Evolutionary conservation across 345 rosid genomes (phyloP), one percentile per base, ranked within the genome.

Genomic region (Trapa incisa): DNA sequence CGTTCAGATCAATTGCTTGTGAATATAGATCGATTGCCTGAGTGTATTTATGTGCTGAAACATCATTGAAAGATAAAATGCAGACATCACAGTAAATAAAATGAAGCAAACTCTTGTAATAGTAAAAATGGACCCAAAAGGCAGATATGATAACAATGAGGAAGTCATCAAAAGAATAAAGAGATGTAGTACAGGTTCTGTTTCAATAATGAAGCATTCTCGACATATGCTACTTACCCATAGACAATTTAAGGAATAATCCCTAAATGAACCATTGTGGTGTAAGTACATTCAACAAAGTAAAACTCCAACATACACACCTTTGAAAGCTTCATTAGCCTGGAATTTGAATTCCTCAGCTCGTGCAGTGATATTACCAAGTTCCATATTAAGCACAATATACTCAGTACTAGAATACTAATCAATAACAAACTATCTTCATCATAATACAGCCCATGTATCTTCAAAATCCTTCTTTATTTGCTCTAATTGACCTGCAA

Each of bases 21-120:
- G 92, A 70, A 70, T 94, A 94, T 12, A 94, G 79, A 68, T 87
- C 97, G 70, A 94, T 87, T 47, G 99, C 99, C 67, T 81, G 84
- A 14, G 80, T 73, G 77, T 74, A 94, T 71, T 88, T 94, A 81
- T 82, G 86, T 15, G 83, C 99, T 93, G 47, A 82, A 71, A n/a
- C 32, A 37, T 11, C 35, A 65, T 42, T n/a, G 47, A 4, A 65
- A 41, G n/a, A 64, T 15, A 42, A 42, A 13, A 42, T 41, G 36
- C 32, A 41, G 16, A 14, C 29, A 22, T 22, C 29, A 22, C 0
- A 22, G 29, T 22, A 22, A 22, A 22, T 22, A 22, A 4, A 33
- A 35, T 57, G 61, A 57, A 57, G 37, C 61, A 57, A 57, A 22
- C 61, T 57, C 37, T 9, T 14, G 32, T 57, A n/a, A 57, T 11